phyloP scores from a whole-genome alignment of 1,139 yeast genomes.

The Casaregolazyma lundiana region DNA sequence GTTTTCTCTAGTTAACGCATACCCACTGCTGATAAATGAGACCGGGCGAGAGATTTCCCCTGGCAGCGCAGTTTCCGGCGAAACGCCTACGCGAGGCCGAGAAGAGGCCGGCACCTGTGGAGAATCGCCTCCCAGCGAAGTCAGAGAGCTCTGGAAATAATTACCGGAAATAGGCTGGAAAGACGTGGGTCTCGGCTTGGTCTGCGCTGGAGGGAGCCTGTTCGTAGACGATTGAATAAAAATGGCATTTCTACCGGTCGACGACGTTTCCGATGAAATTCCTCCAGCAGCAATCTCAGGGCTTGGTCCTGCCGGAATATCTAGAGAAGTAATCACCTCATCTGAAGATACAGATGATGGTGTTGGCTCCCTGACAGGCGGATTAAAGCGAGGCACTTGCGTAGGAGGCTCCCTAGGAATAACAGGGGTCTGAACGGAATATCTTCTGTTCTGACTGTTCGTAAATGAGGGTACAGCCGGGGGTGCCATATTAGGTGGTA shows the following conservation, averaged over 20 bases:
- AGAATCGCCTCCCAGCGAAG: constrained; percentile 8
- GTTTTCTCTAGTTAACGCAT: constrained; percentile 5
- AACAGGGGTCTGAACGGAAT: constrained; percentile 28
- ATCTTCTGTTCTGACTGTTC: constrained; percentile 24
- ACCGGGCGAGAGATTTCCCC: constrained; percentile 35
- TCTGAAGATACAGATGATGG: constrained; percentile 17
- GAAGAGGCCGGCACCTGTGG: constrained; percentile 28
- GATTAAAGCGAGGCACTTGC: constrained; percentile 3
- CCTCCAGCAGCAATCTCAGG: constrained; percentile 1
- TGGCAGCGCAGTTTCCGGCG: constrained; percentile 33
- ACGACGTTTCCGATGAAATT: constrained; percentile 5
- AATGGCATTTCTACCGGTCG: constrained; percentile 8
- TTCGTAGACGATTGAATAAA: constrained; percentile 11
- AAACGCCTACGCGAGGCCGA: constrained; percentile 35
- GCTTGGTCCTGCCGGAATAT: constrained; percentile 20
- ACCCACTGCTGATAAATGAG: constrained; percentile 16
- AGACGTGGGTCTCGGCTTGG: constrained; percentile 38
- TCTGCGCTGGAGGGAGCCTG: constrained; percentile 29
- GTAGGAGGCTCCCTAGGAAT: constrained; percentile 20
- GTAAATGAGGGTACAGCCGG: background rate
- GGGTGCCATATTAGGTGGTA: constrained; percentile 10
- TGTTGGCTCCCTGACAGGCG: background rate
- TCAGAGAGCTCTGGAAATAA: constrained; percentile 2
- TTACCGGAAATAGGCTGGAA: constrained; percentile 28
- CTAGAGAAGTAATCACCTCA: constrained; percentile 24